A percentile compares a stretch with the other conserved stretches of the same genome.
phyloP scores from a whole-genome alignment of 441 rosid genomes.

The Syzygium malaccense region DNA sequence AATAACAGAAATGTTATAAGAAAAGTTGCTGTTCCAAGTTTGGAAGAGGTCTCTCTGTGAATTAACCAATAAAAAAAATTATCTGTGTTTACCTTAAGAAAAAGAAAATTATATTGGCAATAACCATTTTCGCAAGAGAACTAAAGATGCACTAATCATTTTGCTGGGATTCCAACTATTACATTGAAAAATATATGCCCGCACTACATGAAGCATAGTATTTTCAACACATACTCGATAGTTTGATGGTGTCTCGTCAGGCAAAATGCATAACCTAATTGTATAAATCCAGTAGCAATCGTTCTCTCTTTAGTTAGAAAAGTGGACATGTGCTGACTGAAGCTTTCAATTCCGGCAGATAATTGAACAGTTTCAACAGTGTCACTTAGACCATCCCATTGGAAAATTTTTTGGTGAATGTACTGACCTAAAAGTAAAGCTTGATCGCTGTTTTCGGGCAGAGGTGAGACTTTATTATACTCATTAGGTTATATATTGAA shows the following conservation, averaged over 20 bases:
- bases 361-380: conserved; percentile 80
- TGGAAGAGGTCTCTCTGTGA: background rate
- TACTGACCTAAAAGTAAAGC: conserved; percentile 78
- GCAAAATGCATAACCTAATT: background rate
- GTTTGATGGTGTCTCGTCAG: background rate
- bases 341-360: conserved; percentile 31
- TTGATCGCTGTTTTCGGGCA: conserved; percentile 72
- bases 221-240: background rate
- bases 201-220: background rate
- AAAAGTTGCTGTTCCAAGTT: background rate
- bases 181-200: background rate
- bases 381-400: conserved; percentile 80
- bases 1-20: background rate
- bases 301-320: background rate
- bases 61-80: background rate
- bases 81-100: background rate
- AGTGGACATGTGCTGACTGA: background rate
- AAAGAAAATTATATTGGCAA: background rate
- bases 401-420: conserved; percentile 84
- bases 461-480: conserved; percentile 37
- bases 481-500: background rate
- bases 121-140: background rate
- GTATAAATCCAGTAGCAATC: background rate
- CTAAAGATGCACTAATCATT: background rate
- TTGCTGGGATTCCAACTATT: background rate